Evolutionary conservation across 345 rosid genomes (phyloP).

Genomic region (Durio zibethinus): DNA sequence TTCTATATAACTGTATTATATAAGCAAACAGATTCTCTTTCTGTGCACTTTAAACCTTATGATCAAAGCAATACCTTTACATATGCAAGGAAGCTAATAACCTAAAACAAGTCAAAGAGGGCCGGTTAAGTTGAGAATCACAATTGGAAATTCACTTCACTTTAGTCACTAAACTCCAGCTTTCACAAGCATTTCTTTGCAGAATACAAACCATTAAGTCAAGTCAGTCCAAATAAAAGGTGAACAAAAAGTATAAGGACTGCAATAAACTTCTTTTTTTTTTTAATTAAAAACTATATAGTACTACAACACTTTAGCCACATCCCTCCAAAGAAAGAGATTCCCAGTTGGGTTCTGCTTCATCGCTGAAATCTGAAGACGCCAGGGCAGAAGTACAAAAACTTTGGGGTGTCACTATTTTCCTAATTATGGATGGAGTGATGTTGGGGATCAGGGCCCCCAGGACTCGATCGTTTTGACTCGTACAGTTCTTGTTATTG

Average conservation of each 20-base stretch:
- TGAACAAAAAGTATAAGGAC: neutral
- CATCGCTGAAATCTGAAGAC: too few relatives aligned
- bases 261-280: neutral
- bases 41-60: neutral
- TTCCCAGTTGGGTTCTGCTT: too few relatives aligned
- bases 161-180: neutral
- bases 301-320: slow-evolving; percentile 2
- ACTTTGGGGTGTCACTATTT: neutral
- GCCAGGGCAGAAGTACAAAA: too few relatives aligned
- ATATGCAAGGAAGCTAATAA: neutral
- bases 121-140: neutral
- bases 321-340: too few relatives aligned
- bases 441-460: slow-evolving; percentile 4
- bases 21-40: neutral
- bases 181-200: neutral
- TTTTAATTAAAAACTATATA: neutral
- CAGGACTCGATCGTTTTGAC: neutral
- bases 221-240: neutral
- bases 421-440: neutral
- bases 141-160: neutral
- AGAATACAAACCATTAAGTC: neutral
- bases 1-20: neutral
- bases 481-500: neutral
- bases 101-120: neutral
- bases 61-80: neutral